These are phyloP conservation scores for Talaromyces thailandensis DNA, from an alignment of 495 filamentous ascomycete genomes.

Conservation along the genomic window DNA sequence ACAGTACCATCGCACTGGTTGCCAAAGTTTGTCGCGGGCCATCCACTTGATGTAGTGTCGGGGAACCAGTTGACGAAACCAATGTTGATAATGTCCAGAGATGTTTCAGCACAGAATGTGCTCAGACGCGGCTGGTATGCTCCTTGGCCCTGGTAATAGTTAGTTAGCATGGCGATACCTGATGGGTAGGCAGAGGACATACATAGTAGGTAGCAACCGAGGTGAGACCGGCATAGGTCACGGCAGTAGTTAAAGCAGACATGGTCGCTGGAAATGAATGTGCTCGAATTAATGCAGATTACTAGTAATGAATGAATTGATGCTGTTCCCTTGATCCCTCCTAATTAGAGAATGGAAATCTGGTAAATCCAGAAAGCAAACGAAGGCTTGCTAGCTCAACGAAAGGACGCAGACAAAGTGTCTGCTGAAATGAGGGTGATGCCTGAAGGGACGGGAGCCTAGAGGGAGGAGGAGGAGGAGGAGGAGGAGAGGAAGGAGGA, in stretches of 20 bases:
- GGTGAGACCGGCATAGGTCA: conserved; percentile 24
- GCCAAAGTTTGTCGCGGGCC: conserved; percentile 55
- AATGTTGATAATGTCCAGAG: conserved; percentile 58
- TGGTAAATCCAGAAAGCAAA: conserved; percentile 6
- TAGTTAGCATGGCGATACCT: neutral
- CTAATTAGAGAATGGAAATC: conserved; percentile 14
- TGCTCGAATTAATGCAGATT: conserved; percentile 7
- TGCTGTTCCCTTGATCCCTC: conserved; percentile 7
- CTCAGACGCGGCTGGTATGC: conserved; percentile 34
- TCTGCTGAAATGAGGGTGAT: conserved; percentile 28
- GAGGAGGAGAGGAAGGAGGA: neutral
- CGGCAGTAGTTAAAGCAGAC: conserved; percentile 16
- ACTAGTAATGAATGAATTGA: conserved; percentile 22
- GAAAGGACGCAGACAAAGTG: conserved; percentile 42
- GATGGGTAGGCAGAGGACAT: conserved; percentile 1
- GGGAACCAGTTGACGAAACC: conserved; percentile 61
- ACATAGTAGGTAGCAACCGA: conserved; percentile 64
- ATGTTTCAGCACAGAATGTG: conserved; percentile 48
- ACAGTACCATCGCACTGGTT: conserved; percentile 51
- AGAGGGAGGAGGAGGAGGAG: neutral
- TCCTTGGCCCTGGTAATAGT: conserved; percentile 39
- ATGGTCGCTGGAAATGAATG: conserved; percentile 9
- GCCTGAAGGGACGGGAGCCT: neutral
- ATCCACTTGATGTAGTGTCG: conserved; percentile 39
- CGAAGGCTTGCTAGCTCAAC: conserved; percentile 10